These are phyloP conservation scores for Panicum hallii DNA, from an alignment of 202 grass and related monocot species.

Conservation along the genomic window DNA sequence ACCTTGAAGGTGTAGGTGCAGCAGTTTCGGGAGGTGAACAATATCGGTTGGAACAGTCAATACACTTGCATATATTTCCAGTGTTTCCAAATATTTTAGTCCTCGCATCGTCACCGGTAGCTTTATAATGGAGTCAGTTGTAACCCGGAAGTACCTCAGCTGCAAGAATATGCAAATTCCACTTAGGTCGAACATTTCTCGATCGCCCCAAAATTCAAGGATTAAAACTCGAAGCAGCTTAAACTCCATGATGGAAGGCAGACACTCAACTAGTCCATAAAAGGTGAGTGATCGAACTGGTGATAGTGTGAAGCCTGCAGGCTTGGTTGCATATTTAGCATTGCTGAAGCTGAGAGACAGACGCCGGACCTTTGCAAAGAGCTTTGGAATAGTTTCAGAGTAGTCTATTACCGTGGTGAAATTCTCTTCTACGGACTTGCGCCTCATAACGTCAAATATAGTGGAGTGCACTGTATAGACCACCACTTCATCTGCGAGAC, in stretches of 20 bases:
- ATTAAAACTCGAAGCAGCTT: not conserved
- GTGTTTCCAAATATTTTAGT: constrained; percentile 32
- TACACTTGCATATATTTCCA: constrained; percentile 27
- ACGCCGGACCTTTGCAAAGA: constrained; percentile 26
- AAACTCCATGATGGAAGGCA: constrained; percentile 22
- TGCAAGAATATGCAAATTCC: constrained; percentile 16
- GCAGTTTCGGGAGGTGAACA: not conserved
- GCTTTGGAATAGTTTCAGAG: not conserved
- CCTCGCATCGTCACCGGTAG: constrained; percentile 18
- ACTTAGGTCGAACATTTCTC: not conserved
- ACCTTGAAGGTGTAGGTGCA: constrained; percentile 18
- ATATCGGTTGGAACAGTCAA: not conserved
- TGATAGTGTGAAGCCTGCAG: not conserved
- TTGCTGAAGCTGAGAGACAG: constrained; percentile 30
- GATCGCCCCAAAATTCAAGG: constrained; percentile 11
- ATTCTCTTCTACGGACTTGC: not conserved
- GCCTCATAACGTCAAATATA: constrained; percentile 3
- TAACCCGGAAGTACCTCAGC: constrained; percentile 29
- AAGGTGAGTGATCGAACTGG: constrained; percentile 20
- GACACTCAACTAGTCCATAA: constrained; percentile 24
- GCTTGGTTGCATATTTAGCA: constrained; percentile 34
- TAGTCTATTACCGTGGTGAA: constrained; percentile 22
- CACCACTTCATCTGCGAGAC: not conserved
- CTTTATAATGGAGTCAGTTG: not conserved
- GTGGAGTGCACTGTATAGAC: constrained; percentile 31